Percentiles rank a stretch among this genome's conserved stretches.
Evolutionary conservation across 106 monocot species (phyloP).

Genomic region (Acorus gramineus): DNA sequence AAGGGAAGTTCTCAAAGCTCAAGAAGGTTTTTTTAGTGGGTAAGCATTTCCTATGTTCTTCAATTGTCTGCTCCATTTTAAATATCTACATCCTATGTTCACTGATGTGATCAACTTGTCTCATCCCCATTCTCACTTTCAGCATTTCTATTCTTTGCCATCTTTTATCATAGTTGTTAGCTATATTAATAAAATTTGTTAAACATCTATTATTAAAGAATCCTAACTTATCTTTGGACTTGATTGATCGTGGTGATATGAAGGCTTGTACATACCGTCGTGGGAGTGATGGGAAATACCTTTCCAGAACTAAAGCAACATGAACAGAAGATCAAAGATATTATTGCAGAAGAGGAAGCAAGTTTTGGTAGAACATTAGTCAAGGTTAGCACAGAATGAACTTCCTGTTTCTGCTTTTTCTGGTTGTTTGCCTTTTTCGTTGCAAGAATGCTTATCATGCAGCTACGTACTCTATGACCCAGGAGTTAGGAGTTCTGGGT

Average conservation of each 20-base stretch:
- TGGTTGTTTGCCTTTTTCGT: too few relatives aligned
- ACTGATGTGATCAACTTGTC: too few relatives aligned
- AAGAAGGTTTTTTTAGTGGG: constrained; percentile 79
- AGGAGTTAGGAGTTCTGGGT: too few relatives aligned
- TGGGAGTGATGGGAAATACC: constrained; percentile 64
- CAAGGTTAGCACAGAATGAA: constrained; percentile 30
- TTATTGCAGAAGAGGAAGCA: constrained; percentile 81
- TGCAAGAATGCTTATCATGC: too few relatives aligned
- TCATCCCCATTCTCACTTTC: too few relatives aligned
- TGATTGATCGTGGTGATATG: constrained; percentile 11
- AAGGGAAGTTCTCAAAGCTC: constrained; percentile 63
- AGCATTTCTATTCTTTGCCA: not conserved
- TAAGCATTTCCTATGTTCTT: constrained; percentile 7
- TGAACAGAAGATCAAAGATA: constrained; percentile 59
- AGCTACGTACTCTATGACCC: too few relatives aligned
- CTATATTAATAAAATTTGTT: not conserved
- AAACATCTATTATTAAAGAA: not conserved
- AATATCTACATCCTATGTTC: too few relatives aligned
- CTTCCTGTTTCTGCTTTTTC: too few relatives aligned
- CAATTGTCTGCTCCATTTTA: too few relatives aligned
- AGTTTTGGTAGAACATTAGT: constrained; percentile 84
- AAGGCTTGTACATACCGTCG: constrained; percentile 77
- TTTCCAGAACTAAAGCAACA: constrained; percentile 86
- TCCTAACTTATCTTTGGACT: not conserved
- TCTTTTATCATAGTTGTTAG: not conserved